Evolutionary conservation across 345 rosid genomes (phyloP).

Genomic region (Eucalyptus tenuipes): DNA sequence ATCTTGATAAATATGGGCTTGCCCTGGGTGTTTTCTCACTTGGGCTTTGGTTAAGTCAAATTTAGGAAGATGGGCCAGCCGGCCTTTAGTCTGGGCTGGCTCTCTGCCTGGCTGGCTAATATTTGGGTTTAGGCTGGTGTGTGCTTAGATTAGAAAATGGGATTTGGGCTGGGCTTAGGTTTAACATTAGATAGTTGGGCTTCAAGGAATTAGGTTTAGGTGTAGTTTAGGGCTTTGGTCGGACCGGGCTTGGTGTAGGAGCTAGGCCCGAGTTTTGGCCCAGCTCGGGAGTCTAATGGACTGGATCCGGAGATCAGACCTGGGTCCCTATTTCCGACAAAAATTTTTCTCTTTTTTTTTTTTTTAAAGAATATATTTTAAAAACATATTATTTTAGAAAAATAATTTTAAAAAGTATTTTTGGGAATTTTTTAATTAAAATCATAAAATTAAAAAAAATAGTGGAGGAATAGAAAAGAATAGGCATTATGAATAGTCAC

Average conservation of each 20-base stretch:
- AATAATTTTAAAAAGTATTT: rapidly evolving
- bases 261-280: neutral
- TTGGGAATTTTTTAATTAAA: too few relatives aligned
- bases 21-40: too few relatives aligned
- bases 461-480: too few relatives aligned
- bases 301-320: neutral
- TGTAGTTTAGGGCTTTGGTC: neutral
- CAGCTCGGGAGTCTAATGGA: too few relatives aligned
- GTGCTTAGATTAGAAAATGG: neutral
- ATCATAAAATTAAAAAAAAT: too few relatives aligned
- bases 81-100: neutral
- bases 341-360: too few relatives aligned
- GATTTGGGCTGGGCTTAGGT: neutral
- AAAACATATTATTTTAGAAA: too few relatives aligned
- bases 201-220: neutral
- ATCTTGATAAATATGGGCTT: too few relatives aligned
- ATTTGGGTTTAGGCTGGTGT: neutral
- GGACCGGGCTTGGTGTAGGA: neutral
- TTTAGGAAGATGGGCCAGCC: neutral
- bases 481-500: too few relatives aligned
- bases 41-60: too few relatives aligned
- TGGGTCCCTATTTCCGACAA: neutral
- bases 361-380: too few relatives aligned
- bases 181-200: neutral
- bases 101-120: neutral